Evolutionary conservation across 441 rosid species (phyloP).

Genomic region (Raphanus hybrid): DNA sequence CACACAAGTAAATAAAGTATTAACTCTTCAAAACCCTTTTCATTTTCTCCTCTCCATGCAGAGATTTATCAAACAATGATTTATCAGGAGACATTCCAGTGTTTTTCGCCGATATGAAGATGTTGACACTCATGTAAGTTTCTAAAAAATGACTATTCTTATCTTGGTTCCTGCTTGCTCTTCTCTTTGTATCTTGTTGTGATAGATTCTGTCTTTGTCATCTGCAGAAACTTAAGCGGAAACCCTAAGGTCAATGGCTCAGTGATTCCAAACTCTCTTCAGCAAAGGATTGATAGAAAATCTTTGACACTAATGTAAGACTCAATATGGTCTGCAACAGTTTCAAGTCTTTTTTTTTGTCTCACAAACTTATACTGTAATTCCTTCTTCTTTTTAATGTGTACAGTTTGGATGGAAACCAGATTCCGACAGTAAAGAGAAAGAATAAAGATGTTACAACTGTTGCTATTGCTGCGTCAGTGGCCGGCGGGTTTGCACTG

Average conservation of each 20-base stretch:
- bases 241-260: slow-evolving; percentile 31
- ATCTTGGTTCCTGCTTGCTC: background rate
- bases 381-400: background rate
- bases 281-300: background rate
- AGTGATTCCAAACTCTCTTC: slow-evolving; percentile 34
- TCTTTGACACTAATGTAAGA: slow-evolving; percentile 32
- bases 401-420: slow-evolving; percentile 6
- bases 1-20: background rate
- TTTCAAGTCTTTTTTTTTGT: background rate
- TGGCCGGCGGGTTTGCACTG: slow-evolving; percentile 23
- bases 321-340: background rate
- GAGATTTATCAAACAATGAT: slow-evolving; percentile 51
- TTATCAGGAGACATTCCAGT: slow-evolving; percentile 47
- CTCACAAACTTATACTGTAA: background rate
- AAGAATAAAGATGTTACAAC: slow-evolving; percentile 1
- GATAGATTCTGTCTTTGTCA: slow-evolving; percentile 4
- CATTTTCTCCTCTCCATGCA: slow-evolving; percentile 6
- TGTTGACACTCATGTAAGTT: slow-evolving; percentile 46
- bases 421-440: background rate
- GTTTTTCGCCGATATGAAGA: slow-evolving; percentile 26
- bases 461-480: slow-evolving; percentile 35
- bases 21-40: background rate
- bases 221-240: slow-evolving; percentile 45
- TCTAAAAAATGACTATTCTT: background rate
- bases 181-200: background rate